These are phyloP conservation scores for Coemansia sp. DNA, from an alignment of 192 early-diverging fungal species.

Conservation along the genomic window DNA sequence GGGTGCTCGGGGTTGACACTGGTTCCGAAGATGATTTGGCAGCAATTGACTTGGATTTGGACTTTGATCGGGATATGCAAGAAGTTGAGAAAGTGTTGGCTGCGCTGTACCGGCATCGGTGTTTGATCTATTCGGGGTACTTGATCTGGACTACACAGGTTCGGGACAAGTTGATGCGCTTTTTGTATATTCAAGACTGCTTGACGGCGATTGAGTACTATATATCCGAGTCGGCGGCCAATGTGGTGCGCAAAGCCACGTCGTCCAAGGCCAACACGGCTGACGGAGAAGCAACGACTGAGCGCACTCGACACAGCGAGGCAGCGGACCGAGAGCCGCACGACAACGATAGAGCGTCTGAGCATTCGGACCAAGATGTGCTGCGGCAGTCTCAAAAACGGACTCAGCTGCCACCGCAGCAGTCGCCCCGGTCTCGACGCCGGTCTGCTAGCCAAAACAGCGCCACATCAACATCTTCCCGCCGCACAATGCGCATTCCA, in stretches of 20 bases:
- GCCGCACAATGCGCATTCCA: slow-evolving; percentile 30
- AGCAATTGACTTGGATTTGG: slow-evolving; percentile 7
- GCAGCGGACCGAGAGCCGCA: not conserved
- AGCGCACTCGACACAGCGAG: slow-evolving; percentile 5
- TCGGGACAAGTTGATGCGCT: slow-evolving; percentile 77
- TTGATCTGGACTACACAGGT: slow-evolving; percentile 84
- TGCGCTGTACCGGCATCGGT: slow-evolving; percentile 67
- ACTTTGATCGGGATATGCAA: slow-evolving; percentile 46
- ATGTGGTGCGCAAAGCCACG: slow-evolving; percentile 69
- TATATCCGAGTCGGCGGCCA: slow-evolving; percentile 76
- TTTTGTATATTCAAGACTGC: slow-evolving; percentile 69
- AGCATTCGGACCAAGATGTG: not conserved
- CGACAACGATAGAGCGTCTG: not conserved
- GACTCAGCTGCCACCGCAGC: not conserved
- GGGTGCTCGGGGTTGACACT: slow-evolving; percentile 33
- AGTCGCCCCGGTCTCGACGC: not conserved
- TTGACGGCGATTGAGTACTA: slow-evolving; percentile 75
- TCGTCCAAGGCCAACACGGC: slow-evolving; percentile 13
- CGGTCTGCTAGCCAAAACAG: slow-evolving; percentile 27
- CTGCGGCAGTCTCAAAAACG: not conserved
- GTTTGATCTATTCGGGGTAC: slow-evolving; percentile 81
- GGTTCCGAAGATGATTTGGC: slow-evolving; percentile 4
- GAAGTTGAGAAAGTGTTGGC: slow-evolving; percentile 53
- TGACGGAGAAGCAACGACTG: not conserved
- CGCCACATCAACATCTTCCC: slow-evolving; percentile 27